Conservation (phyloP, 345 rosid species). For the Syzygium jambos region DNA sequence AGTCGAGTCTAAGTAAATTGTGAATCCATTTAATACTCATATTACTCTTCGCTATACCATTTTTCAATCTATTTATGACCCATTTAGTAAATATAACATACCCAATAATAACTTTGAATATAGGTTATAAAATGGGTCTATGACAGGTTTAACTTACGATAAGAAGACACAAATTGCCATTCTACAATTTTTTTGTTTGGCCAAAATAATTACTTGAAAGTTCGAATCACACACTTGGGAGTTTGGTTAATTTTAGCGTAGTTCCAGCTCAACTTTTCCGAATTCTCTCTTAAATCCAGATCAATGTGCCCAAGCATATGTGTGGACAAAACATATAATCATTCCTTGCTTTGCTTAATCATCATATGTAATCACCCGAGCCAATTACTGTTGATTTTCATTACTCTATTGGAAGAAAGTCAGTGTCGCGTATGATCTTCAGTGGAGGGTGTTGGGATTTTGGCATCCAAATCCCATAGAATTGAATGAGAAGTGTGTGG, state of each 20-base stretch:
- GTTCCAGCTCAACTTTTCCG: not conserved
- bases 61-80: no score
- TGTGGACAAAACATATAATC: no score
- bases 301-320: not conserved
- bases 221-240: not conserved
- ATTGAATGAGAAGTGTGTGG: no score
- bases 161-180: not conserved
- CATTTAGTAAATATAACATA: no score
- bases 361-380: no score
- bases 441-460: no score
- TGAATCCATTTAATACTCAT: no score
- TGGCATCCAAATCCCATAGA: no score
- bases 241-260: not conserved
- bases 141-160: not conserved
- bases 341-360: not conserved
- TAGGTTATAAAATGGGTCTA: no score
- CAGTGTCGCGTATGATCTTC: constrained; percentile 60
- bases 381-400: not conserved
- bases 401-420: constrained; percentile 12
- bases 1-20: no score
- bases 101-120: no score
- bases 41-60: no score
- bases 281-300: not conserved
- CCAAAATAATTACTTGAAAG: not conserved
- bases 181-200: not conserved